A percentile compares a stretch with the other conserved stretches of the same genome.
Conservation (phyloP, 805 yeast genomes). For the Candida ulmi region DNA sequence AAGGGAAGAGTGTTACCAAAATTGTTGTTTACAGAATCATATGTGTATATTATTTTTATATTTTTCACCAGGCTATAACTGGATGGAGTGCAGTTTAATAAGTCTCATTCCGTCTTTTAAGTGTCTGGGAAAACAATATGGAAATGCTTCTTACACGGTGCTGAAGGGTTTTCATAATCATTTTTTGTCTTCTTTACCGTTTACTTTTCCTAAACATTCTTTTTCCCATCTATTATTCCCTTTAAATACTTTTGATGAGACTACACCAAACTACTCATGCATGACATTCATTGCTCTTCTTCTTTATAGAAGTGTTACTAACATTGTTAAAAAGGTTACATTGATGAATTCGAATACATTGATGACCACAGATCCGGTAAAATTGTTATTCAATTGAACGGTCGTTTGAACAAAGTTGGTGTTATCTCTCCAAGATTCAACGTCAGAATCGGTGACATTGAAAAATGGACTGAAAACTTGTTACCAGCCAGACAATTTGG, state of each 20-base stretch:
- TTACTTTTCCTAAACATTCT: constrained; percentile 30
- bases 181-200: constrained; percentile 20
- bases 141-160: constrained; percentile 32
- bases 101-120: constrained; percentile 97
- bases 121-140: constrained; percentile 74
- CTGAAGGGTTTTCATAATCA: constrained; percentile 6
- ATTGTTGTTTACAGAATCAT: too few relatives aligned
- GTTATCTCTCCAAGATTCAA: constrained; percentile 98
- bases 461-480: constrained; percentile 98
- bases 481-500: constrained; percentile 99
- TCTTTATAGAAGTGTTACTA: too few relatives aligned
- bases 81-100: constrained; percentile 81
- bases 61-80: constrained; percentile 86
- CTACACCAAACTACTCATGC: too few relatives aligned
- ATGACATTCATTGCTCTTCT: too few relatives aligned
- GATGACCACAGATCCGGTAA: constrained; percentile 99
- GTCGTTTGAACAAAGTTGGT: constrained; percentile 98
- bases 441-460: constrained; percentile 91
- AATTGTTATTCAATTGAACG: constrained; percentile 94
- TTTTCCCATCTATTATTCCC: too few relatives aligned
- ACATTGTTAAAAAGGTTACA: constrained; percentile 41
- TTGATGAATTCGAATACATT: constrained; percentile 96
- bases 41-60: not conserved
- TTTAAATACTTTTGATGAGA: too few relatives aligned
- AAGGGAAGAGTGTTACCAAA: too few relatives aligned